phyloP scores from a whole-genome alignment of 306 rosid genomes.

The Acacia acuminata region DNA sequence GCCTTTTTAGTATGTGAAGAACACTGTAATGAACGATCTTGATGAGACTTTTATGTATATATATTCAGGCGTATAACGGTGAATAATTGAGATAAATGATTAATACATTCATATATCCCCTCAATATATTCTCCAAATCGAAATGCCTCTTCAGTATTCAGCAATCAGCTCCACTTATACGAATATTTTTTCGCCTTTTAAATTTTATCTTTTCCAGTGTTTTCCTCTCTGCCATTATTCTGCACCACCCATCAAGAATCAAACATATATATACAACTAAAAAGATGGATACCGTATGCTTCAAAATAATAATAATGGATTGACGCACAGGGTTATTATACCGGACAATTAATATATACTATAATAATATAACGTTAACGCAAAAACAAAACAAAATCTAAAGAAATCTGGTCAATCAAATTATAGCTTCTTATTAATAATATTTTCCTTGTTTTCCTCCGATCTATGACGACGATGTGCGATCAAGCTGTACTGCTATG shows the following conservation, averaged over 20 bases:
- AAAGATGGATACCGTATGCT: slow-evolving; percentile 35
- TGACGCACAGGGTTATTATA: not conserved
- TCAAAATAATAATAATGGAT: not conserved
- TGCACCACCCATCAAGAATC: slow-evolving; percentile 41
- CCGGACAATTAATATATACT: not conserved
- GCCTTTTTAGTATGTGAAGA: not conserved
- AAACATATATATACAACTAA: slow-evolving; percentile 23
- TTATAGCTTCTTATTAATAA: not conserved
- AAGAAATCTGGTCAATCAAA: not conserved
- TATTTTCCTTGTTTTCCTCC: slow-evolving; percentile 2
- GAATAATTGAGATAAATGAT: not conserved
- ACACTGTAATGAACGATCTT: not conserved
- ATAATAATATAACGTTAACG: not conserved
- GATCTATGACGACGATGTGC: not conserved
- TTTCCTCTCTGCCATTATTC: slow-evolving; percentile 41
- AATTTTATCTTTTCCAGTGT: slow-evolving; percentile 24
- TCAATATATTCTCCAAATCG: slow-evolving; percentile 44
- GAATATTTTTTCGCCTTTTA: slow-evolving; percentile 34
- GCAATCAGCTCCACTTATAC: slow-evolving; percentile 23
- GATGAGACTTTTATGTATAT: not conserved
- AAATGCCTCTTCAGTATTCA: slow-evolving; percentile 24
- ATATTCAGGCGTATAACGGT: not conserved
- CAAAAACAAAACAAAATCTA: not conserved
- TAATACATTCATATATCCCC: slow-evolving; percentile 22
- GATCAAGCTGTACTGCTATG: slow-evolving; percentile 20